phyloP scores from a whole-genome alignment of 2,329 filamentous ascomycete species.

The Cephalotrichum gorgonifer region DNA sequence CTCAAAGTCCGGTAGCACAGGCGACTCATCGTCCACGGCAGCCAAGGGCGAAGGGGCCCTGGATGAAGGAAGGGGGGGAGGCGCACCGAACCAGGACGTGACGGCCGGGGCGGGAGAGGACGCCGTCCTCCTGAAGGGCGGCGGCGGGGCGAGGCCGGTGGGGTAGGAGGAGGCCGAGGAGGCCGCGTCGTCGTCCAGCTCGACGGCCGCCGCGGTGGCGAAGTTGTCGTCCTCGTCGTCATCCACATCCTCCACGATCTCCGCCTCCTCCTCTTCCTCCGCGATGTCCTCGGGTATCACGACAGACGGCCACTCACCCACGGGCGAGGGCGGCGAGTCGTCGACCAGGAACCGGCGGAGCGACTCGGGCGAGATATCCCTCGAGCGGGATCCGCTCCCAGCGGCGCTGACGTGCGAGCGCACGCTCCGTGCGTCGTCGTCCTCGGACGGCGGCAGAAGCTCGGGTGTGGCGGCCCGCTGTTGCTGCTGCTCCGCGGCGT shows the following conservation, averaged over 20 bases:
- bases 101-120: conserved; percentile 14
- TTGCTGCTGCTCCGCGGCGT: conserved; percentile 21
- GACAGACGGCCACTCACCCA: conserved; percentile 1
- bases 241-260: conserved; percentile 15
- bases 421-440: conserved; percentile 12
- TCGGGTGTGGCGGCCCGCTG: not conserved
- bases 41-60: not conserved
- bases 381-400: conserved; percentile 16
- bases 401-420: conserved; percentile 17
- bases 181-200: too few species aligned
- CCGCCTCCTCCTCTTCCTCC: too few species aligned
- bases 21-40: not conserved
- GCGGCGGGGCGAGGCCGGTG: conserved; percentile 42
- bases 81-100: not conserved
- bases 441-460: not conserved
- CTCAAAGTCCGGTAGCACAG: conserved; percentile 5
- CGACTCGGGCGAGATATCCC: conserved; percentile 47
- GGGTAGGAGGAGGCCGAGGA: conserved; percentile 29
- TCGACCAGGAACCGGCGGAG: conserved; percentile 40
- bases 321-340: conserved; percentile 17
- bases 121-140: conserved; percentile 32
- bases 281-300: conserved; percentile 24
- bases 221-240: conserved; percentile 54
- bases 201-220: conserved; percentile 38
- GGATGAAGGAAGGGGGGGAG: not conserved